A percentile compares a stretch with the other conserved stretches of the same genome.
Conservation (phyloP, 345 rosid species). For the Acer yangbiense region DNA sequence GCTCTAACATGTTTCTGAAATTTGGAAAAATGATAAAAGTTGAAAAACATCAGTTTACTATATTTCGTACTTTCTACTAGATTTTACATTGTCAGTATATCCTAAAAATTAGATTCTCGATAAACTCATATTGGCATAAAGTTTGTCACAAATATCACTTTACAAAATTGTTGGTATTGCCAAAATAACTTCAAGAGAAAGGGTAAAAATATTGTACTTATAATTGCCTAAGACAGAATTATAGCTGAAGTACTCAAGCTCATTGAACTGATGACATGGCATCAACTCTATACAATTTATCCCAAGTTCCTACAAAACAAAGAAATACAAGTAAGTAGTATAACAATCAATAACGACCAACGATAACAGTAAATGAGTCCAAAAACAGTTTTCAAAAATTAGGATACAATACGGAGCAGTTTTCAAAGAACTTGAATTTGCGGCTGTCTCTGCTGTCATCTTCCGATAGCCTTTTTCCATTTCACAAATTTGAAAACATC, state of each 20-base stretch:
- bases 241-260: slow-evolving; percentile 89
- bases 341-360: slow-evolving; percentile 4
- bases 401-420: too few relatives aligned
- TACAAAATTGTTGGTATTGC: slow-evolving; percentile 11
- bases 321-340: slow-evolving; percentile 22
- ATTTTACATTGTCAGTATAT: not conserved
- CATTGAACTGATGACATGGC: slow-evolving; percentile 99
- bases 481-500: too few relatives aligned
- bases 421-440: too few relatives aligned
- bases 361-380: not conserved
- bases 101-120: not conserved
- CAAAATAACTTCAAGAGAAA: slow-evolving; percentile 14
- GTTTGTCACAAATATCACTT: not conserved
- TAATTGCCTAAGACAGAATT: slow-evolving; percentile 76
- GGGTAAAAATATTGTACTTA: slow-evolving; percentile 52
- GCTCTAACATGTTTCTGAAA: not conserved
- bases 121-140: not conserved
- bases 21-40: not conserved
- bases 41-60: not conserved
- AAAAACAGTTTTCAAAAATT: not conserved
- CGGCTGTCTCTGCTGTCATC: too few relatives aligned
- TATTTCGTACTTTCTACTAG: not conserved
- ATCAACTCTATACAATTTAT: slow-evolving; percentile 91
- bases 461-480: too few relatives aligned
- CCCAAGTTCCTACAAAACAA: slow-evolving; percentile 82